Conservation (phyloP, 208 protist genomes). For the Novymonas esmeraldas region DNA sequence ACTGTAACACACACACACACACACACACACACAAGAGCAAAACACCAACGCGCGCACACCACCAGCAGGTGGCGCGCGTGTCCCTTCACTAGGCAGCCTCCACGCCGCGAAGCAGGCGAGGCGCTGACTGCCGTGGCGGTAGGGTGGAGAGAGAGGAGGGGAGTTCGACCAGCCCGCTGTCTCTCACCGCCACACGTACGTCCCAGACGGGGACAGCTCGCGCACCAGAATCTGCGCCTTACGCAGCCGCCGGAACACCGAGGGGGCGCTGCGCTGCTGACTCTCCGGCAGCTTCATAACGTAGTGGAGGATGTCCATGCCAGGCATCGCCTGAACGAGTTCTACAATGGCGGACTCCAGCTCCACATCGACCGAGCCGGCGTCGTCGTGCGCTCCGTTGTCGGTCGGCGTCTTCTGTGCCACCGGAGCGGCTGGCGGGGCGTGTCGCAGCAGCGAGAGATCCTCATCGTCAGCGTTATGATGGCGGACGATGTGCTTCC, state of each 20-base stretch:
- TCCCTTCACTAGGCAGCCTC: too few species aligned
- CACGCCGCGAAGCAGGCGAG: too few species aligned
- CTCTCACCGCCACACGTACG: constrained; percentile 71
- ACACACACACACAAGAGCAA: constrained; percentile 1
- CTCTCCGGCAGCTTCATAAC: constrained; percentile 49
- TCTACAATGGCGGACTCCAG: constrained; percentile 53
- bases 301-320: constrained; percentile 77
- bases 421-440: constrained; percentile 1
- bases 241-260: constrained; percentile 73
- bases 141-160: neutral
- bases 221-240: constrained; percentile 64
- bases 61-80: too few species aligned
- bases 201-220: constrained; percentile 53
- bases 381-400: neutral
- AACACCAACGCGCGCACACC: neutral
- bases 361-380: constrained; percentile 16
- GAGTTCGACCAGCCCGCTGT: neutral
- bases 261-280: constrained; percentile 48
- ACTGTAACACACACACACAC: too few species aligned
- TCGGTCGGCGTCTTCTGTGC: constrained; percentile 15
- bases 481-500: constrained; percentile 47
- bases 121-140: too few species aligned
- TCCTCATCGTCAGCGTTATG: constrained; percentile 84
- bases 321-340: constrained; percentile 53
- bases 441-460: constrained; percentile 51